These are phyloP conservation scores for Sarocladium kiliense DNA, from an alignment of 2,329 filamentous ascomycete species.

Conservation along the genomic window DNA sequence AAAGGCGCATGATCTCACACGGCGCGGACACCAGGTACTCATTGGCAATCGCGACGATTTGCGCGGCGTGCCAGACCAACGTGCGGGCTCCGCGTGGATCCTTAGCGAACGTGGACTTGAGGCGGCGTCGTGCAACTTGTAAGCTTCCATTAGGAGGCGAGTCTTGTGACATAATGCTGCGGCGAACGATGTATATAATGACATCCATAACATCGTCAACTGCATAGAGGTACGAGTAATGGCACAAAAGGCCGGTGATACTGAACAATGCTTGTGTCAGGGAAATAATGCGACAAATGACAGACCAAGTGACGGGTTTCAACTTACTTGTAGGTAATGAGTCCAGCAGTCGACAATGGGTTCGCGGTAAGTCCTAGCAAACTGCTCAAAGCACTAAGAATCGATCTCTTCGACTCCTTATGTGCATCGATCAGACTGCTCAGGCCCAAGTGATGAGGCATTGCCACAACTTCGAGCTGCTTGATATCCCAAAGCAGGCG, in stretches of 20 bases:
- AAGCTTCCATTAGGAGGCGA: constrained; percentile 14
- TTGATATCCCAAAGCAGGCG: constrained; percentile 25
- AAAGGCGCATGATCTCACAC: constrained; percentile 25
- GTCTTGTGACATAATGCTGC: constrained; percentile 15
- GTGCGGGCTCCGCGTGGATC: constrained; percentile 16
- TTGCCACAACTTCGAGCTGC: constrained; percentile 21
- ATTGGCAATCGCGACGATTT: constrained; percentile 23
- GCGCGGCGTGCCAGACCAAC: constrained; percentile 24
- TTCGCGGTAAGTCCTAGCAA: constrained; percentile 17
- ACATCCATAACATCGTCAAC: constrained; percentile 22
- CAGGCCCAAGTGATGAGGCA: constrained; percentile 20
- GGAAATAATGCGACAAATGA: no score
- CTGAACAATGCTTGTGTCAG: constrained; percentile 14
- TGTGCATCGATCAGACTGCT: constrained; percentile 14
- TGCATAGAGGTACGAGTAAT: constrained; percentile 24
- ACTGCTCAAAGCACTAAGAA: constrained; percentile 16
- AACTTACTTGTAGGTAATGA: constrained; percentile 24
- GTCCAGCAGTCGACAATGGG: constrained; percentile 18
- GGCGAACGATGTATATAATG: constrained; percentile 24
- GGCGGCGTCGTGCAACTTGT: constrained; percentile 17
- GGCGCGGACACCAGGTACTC: constrained; percentile 24
- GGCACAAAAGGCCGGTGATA: constrained; percentile 21
- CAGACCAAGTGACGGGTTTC: no score
- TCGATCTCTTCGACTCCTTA: constrained; percentile 17
- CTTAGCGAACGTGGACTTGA: constrained; percentile 16